phyloP scores from a whole-genome alignment of 75 land plant genomes.

The Ceratopteris richardii region DNA sequence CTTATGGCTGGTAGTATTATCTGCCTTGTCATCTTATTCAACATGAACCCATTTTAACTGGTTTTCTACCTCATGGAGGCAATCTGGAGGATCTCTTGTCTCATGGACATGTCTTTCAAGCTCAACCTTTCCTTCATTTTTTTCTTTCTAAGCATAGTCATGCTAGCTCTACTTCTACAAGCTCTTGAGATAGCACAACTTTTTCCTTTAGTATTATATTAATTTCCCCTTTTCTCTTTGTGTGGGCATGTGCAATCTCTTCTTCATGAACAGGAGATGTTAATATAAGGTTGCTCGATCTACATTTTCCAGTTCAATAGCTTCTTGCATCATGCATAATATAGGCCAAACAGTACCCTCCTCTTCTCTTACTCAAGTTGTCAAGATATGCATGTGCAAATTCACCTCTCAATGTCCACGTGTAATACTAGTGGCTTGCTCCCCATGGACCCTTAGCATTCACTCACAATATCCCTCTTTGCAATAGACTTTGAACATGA shows the following conservation, averaged over 20 bases:
- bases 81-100: conserved; percentile 28
- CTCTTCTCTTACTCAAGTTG: conserved; percentile 33
- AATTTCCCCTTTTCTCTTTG: conserved; percentile 32
- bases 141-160: conserved; percentile 34
- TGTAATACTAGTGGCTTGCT: conserved; percentile 29
- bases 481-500: conserved; percentile 41
- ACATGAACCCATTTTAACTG: conserved; percentile 43
- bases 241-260: conserved; percentile 20
- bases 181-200: conserved; percentile 19
- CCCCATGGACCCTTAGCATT: conserved; percentile 41
- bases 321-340: conserved; percentile 35
- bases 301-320: conserved; percentile 27
- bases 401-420: conserved; percentile 28
- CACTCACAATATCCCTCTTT: conserved; percentile 31
- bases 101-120: conserved; percentile 29
- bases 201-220: conserved; percentile 29
- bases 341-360: conserved; percentile 43
- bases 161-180: conserved; percentile 26
- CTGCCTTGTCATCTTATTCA: conserved; percentile 39
- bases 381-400: conserved; percentile 34
- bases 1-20: too few species aligned
- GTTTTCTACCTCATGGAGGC: conserved; percentile 37
- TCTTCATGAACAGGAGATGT: conserved; percentile 27
- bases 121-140: conserved; percentile 31
- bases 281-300: conserved; percentile 31